Evolutionary conservation across 139 green algal species (phyloP), one percentile per base, ranked within the genome.

Genomic region (Coelastrella sp.): DNA sequence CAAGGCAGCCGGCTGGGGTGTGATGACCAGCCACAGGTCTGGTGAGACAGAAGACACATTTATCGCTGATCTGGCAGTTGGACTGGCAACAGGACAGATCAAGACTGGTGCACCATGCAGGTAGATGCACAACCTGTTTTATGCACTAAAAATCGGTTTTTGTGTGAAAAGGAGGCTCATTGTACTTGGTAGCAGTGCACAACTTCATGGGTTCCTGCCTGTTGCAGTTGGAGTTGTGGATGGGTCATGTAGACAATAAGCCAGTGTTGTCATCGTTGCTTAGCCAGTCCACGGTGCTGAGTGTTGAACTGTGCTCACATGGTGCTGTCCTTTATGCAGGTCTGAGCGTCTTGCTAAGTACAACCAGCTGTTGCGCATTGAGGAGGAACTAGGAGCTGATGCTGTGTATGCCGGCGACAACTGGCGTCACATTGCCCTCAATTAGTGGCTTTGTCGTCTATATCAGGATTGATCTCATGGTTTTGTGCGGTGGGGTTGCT

Each of bases 351-450:
- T 98, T 51, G 92, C 97, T 83, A 99, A 99, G 93, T 99, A 99
- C 95, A 99, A 99, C 93, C 97, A 99, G 94, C 92, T 99, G 83
- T 89, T 99, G 84, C 92, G 97, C 71, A 99, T 99, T 81, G 97
- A 99, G 93, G 94, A 98, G 91, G 96, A 97, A 87, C 87, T 98
- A 60, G 94, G 94, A 43, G 85, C 81, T 9, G 91, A 94, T 5
- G 94, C 96, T 3, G 87, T 91, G 59, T 98, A 97, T 78, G 95
- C 94, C 59, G 95, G 94, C 68, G 92, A 97, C 64, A 88, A 92
- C 79, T 96, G 91, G 89, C 89, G 91, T 68, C 85, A 93, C 91
- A 98, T 98, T 63, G 57, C 80, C 48, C 79, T 86, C 66, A 32
- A 27, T n/a, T 76, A 30, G n/a, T n/a, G n/a, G n/a, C n/a, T n/a